phyloP scores from a whole-genome alignment of 371 early-diverging fungal genomes.

The Actinomortierella wolfii region DNA sequence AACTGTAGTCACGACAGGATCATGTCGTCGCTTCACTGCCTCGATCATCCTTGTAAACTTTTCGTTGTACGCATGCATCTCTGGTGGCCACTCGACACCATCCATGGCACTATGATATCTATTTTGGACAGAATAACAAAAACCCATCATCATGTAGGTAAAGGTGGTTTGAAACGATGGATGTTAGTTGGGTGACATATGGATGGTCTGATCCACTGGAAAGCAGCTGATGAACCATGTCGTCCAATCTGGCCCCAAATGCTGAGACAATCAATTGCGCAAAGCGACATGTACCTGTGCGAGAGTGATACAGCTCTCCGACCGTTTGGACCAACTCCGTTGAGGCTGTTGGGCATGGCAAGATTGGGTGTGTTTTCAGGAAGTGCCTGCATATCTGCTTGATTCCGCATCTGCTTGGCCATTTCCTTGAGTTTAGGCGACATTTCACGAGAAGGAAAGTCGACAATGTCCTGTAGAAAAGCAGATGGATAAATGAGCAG shows the following conservation, averaged over 20 bases:
- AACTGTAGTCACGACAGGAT: constrained; percentile 91
- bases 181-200: too few species aligned
- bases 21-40: constrained; percentile 90
- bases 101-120: constrained; percentile 68
- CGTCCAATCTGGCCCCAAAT: too few species aligned
- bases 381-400: constrained; percentile 42
- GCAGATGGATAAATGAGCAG: not conserved
- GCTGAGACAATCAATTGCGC: too few species aligned
- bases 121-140: not conserved
- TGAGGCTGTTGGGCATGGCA: constrained; percentile 47
- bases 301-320: constrained; percentile 41
- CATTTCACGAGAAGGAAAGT: constrained; percentile 71
- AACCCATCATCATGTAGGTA: too few species aligned
- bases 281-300: constrained; percentile 21
- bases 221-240: too few species aligned
- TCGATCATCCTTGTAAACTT: constrained; percentile 87
- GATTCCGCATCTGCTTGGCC: constrained; percentile 34
- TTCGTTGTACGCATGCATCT: constrained; percentile 78
- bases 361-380: constrained; percentile 71
- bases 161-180: too few species aligned
- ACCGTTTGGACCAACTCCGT: constrained; percentile 15
- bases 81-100: constrained; percentile 68
- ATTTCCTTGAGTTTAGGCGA: constrained; percentile 44
- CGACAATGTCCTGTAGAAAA: constrained; percentile 65
- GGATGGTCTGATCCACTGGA: too few species aligned